Base-by-base conservation (phyloP, 1,139 yeast genomes). In the Candida sp. region DNA sequence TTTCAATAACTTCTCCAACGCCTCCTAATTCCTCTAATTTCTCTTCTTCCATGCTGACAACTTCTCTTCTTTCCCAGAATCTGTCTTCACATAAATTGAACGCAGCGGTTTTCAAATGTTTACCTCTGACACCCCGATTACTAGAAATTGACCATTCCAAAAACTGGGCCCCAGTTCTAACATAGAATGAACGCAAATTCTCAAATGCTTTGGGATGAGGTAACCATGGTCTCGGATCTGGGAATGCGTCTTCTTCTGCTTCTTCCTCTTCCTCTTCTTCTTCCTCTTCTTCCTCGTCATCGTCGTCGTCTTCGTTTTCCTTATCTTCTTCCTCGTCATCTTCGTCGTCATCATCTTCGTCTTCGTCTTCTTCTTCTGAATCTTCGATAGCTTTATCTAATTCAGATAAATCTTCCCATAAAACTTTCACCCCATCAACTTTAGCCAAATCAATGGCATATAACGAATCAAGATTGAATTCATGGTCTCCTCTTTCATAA, bases 61-160 rank as follows among this genome's bases (percentile, higher is more conserved):
- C 95, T 58, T 93, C 98, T 68, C 98, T 83, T 70, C 98, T 85
- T 61, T 93, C 98, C 98, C 98, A 93, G 95, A 96, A 93, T 68
- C 98, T 80, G 51, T 85, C 95, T 65, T 91, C 96, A 62, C 95
- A 86, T 48, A 91, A 67, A 53, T 90, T 97, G 61, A 93, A 93
- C 0, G 97, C 87, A 35, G 87, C 86, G 47, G 87, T 84, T 68
- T 91, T 90, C 63, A 93, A 77, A 56, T 88, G 85, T 62, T 93
- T 93, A 44, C 97, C 98, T 55, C 95, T 80, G n/a, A 89, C 84
- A 45, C 87, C 93, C 54, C 87, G 77, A 53, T 87, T 84, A 55
- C 86, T 84, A 3, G 95, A 84, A 51, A 87, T 86, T 2, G 96
- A 90, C 97, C 98, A 93, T 60, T 89, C 90, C 55, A 91, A 75